phyloP scores from a whole-genome alignment of 1,284 basidiomycete species.

The Takashimella tepidaria region DNA sequence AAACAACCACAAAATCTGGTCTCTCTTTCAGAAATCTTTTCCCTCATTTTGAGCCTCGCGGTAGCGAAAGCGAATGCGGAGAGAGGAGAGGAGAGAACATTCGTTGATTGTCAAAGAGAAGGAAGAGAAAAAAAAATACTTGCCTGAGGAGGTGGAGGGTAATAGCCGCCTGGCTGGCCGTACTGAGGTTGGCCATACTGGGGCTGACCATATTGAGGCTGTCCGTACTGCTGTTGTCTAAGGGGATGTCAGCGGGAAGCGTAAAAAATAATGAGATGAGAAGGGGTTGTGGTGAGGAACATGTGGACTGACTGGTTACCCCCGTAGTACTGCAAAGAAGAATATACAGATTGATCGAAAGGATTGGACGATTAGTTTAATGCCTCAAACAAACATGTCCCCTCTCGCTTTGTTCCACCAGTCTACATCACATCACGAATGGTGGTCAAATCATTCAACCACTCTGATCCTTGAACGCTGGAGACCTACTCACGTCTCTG shows the following conservation, averaged over 20 bases:
- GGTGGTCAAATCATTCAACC: neutral
- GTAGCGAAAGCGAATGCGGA: neutral
- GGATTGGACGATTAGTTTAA: too few species aligned
- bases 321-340: neutral
- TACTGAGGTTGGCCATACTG: slow-evolving; percentile 12
- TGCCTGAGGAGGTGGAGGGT: slow-evolving; percentile 39
- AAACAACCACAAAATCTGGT: too few species aligned
- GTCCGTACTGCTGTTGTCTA: slow-evolving; percentile 15
- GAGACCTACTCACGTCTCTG: slow-evolving; percentile 35
- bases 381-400: too few species aligned
- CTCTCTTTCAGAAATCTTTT: too few species aligned
- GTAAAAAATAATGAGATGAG: neutral
- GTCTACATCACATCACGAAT: too few species aligned
- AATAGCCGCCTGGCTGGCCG: slow-evolving; percentile 22
- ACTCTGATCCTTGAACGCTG: neutral
- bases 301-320: slow-evolving; percentile 1
- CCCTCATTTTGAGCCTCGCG: too few species aligned
- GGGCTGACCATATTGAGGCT: slow-evolving; percentile 23
- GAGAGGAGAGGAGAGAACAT: too few species aligned
- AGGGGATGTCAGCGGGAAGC: neutral
- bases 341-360: neutral
- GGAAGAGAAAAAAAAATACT: slow-evolving; percentile 7
- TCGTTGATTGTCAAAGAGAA: too few species aligned
- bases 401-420: too few species aligned
- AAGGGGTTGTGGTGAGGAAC: neutral